phyloP scores from a whole-genome alignment of 1,284 basidiomycete genomes.

The Gomphus sp. region DNA sequence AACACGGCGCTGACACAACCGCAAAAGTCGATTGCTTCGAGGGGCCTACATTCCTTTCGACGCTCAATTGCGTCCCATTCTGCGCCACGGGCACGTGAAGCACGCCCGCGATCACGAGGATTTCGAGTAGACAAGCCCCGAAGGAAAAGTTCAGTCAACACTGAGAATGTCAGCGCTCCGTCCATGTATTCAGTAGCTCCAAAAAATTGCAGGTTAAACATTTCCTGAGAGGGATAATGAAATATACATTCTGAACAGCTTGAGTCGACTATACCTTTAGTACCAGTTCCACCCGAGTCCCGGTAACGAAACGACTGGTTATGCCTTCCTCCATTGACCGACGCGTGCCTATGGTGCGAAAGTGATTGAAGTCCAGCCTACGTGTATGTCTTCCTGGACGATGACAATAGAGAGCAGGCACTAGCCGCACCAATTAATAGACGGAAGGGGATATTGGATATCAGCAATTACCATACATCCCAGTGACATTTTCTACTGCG shows the following conservation, averaged over 20 bases:
- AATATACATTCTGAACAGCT: conserved; percentile 1
- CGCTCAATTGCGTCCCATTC: conserved; percentile 69
- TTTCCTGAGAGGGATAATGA: conserved; percentile 46
- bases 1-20: conserved; percentile 91
- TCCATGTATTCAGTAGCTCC: conserved; percentile 98
- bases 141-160: conserved; percentile 81
- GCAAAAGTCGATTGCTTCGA: conserved; percentile 89
- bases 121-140: conserved; percentile 47
- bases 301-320: conserved; percentile 87
- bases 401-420: conserved; percentile 62
- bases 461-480: conserved; percentile 51
- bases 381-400: conserved; percentile 69
- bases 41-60: conserved; percentile 65
- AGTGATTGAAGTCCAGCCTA: conserved; percentile 86
- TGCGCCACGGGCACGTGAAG: conserved; percentile 56
- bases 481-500: conserved; percentile 61
- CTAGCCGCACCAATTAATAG: conserved; percentile 27
- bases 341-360: conserved; percentile 90
- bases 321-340: conserved; percentile 87
- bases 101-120: conserved; percentile 60
- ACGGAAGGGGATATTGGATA: conserved; percentile 4
- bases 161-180: conserved; percentile 71
- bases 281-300: conserved; percentile 72
- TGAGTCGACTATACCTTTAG: conserved; percentile 52
- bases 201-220: conserved; percentile 72